phyloP scores from a whole-genome alignment of 805 yeast genomes.

The Lachancea sp. region DNA sequence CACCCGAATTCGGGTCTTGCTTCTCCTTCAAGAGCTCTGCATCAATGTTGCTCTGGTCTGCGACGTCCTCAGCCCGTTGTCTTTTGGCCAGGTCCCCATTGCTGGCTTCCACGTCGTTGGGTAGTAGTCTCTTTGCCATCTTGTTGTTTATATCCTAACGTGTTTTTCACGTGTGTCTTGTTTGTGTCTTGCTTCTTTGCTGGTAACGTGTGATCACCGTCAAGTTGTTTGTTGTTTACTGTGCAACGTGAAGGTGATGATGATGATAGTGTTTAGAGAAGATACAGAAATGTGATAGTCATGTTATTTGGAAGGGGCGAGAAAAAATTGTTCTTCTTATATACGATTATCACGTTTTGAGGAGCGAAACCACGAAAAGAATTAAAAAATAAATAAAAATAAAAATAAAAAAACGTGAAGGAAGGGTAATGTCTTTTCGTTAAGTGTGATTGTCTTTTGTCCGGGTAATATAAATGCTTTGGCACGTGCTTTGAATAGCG shows the following conservation, averaged over 20 bases:
- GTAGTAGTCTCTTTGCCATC: slow-evolving; percentile 16
- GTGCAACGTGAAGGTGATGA: not conserved
- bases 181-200: not conserved
- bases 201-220: no score
- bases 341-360: slow-evolving; percentile 1
- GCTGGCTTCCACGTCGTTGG: slow-evolving; percentile 17
- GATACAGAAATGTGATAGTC: not conserved
- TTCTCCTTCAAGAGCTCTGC: slow-evolving; percentile 22
- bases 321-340: not conserved
- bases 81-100: slow-evolving; percentile 9
- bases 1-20: slow-evolving; percentile 7
- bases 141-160: not conserved
- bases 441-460: no score
- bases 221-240: no score
- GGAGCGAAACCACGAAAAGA: not conserved
- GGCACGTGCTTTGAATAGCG: no score
- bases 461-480: no score
- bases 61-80: slow-evolving; percentile 9
- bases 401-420: not conserved
- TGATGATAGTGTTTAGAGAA: not conserved
- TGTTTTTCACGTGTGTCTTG: not conserved
- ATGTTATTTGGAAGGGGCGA: not conserved
- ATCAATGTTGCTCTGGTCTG: slow-evolving; percentile 24
- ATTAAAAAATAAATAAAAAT: not conserved
- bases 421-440: no score